Base-by-base conservation (phyloP, 306 rosid genomes). In the Medicago ruthenica region DNA sequence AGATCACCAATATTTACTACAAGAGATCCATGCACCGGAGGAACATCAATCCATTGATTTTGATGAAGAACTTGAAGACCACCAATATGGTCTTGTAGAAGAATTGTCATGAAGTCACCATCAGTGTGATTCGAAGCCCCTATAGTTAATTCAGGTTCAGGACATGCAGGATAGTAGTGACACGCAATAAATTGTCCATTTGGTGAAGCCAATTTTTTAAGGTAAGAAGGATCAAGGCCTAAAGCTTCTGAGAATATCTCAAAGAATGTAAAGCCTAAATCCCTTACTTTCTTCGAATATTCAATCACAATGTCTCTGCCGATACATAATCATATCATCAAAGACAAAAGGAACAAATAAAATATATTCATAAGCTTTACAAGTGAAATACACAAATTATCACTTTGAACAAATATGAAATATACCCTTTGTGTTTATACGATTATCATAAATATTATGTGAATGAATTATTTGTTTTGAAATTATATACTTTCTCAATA, bases 1-100 rank as follows among this genome's bases (percentile, higher is more conserved):
- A 83, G 1, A 40, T 83, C 79, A 5, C 84, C 87, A 57, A 71
- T 39, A 70, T 83, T 80, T 15, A 83, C 75, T 8, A 76, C 18
- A 16, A 83, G 76, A 14, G 84, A 70, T 15, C 84, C 84, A 1
- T n/a, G 57, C 6, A 69, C 14, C 0, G 84, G 82, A 31, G 36
- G 61, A 36, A 80, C 71, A 68, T 83, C 59, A 53, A 53, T 21
- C 59, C 59, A 53, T 17, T 17, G 59, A 53, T 53, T 53, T 10
- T 53, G 59, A 53, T 53, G 59, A 53, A 53, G 24, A 53, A 84
- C 75, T 84, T 88, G 85, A 63, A 88, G 88, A 0, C 88, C 92
- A 12, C 89, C 92, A 1, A 77, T 73, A 36, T 71, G 84, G 24
- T 88, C 85, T 79, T 86, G 86, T 2, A 85, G 73, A 31, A 85